Base-by-base conservation (phyloP, 1,139 yeast species). In the Tardiomyces digboiensis region DNA sequence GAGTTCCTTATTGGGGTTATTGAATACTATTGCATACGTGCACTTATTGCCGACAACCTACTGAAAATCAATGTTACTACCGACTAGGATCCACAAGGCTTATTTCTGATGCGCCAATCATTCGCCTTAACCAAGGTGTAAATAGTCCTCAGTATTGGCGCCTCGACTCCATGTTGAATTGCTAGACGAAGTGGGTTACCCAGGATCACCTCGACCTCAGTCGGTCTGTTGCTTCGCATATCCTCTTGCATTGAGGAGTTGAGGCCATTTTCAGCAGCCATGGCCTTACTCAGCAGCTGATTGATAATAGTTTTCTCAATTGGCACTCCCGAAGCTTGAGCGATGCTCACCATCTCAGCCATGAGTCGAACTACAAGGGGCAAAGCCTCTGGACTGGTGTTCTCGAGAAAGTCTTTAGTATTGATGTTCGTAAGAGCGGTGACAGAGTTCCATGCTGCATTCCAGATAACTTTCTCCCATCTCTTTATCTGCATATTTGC, bases 391-490 rank as follows among this genome's bases (percentile, higher is more conserved):
- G 69, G 54, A 26, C 74, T 73, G 44, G 74, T 68, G 16, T 78
- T 80, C 49, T 72, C 69, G 19, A 79, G 70, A 53, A 74, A 80
- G 38, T 78, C 62, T 48, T 87, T 67, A 19, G 76, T 75, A 57
- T 82, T 87, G 42, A 66, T 45, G 18, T 78, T 73, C 16, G 83
- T 74, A 33, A 77, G 58, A 7, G 81, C 78, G 47, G 79, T 72
- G 4, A 77, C 68, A 1, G 89, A 73, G 64, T 83, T 83, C 59
- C 77, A 71, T 2, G 78, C 72, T 7, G 83, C 75, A 56, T 84
- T 84, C 64, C 83, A 83, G 19, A 82, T 71, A 45, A 84, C 68
- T 58, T 84, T 84, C 47, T 75, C 69, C 93, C 93, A 84, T 58
- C 94, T 58, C 22, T 62, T 56, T 42, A 44, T 49, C 45, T 43